These are phyloP conservation scores for Quambalaria eucalypti DNA, from an alignment of 1,284 basidiomycete genomes.

Conservation along the genomic window DNA sequence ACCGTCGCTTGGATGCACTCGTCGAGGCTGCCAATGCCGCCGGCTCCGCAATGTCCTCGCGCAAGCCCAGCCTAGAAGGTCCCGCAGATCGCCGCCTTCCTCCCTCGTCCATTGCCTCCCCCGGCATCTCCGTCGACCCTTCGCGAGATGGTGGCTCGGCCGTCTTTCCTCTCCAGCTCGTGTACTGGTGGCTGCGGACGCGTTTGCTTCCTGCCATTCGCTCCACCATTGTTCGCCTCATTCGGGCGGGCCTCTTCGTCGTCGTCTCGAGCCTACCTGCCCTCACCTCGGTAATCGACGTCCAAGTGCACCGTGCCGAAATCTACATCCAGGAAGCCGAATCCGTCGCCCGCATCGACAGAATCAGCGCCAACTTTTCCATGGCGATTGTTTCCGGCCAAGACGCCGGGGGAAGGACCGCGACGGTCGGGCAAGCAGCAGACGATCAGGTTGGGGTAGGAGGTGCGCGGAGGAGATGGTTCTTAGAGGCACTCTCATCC, in stretches of 20 bases:
- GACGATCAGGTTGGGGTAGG: background rate
- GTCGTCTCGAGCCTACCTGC: constrained; percentile 26
- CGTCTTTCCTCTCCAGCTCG: background rate
- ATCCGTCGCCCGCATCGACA: constrained; percentile 18
- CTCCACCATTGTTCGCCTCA: constrained; percentile 7
- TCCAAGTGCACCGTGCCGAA: constrained; percentile 31
- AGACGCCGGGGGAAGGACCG: background rate
- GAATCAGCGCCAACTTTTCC: constrained; percentile 19
- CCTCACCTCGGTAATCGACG: constrained; percentile 29
- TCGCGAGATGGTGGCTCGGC: background rate
- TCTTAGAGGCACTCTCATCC: background rate
- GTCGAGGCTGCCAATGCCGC: background rate
- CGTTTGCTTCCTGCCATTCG: constrained; percentile 6
- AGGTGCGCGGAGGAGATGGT: background rate
- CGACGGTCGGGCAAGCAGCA: background rate
- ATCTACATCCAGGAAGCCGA: constrained; percentile 25
- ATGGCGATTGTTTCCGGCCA: constrained; percentile 13
- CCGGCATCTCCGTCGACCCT: too few relatives aligned
- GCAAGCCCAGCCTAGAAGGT: background rate
- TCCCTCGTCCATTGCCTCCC: too few relatives aligned
- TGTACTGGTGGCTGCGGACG: background rate
- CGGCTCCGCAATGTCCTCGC: background rate
- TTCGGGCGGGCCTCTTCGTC: constrained; percentile 21
- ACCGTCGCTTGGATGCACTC: constrained; percentile 4
- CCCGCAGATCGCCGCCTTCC: background rate